Conservation (phyloP, 75 land plant genomes). For the Larix kaempferi region DNA sequence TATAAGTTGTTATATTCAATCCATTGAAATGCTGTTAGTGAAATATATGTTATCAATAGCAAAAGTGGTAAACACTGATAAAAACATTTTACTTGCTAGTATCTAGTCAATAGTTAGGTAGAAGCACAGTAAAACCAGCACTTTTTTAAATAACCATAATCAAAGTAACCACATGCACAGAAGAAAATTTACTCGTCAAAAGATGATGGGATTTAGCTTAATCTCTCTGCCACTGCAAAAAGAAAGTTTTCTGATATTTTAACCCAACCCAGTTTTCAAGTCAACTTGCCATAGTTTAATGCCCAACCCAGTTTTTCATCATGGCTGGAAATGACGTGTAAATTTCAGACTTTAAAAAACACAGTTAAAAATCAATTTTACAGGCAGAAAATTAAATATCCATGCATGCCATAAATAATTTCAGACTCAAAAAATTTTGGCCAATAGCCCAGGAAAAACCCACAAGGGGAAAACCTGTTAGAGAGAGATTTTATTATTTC, state of each 20-base stretch:
- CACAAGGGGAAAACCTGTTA: no score
- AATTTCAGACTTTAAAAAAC: no score
- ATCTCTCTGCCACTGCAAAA: neutral
- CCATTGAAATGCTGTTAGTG: neutral
- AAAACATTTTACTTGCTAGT: neutral
- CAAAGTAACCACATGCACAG: neutral
- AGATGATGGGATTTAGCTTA: constrained; percentile 5
- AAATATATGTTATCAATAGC: neutral
- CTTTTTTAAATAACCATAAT: neutral
- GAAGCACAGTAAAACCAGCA: neutral
- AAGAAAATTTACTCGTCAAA: neutral
- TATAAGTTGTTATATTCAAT: neutral
- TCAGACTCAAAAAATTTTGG: no score
- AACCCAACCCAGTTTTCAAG: no score
- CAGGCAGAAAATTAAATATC: no score
- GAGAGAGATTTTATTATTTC: no score
- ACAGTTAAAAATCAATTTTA: no score
- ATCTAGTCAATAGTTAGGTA: neutral
- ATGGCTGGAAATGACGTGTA: no score
- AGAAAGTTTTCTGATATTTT: no score
- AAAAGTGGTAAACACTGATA: neutral
- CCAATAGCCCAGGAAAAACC: no score
- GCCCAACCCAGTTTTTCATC: neutral
- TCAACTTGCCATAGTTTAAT: neutral
- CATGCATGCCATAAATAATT: no score